Evolutionary conservation across 495 filamentous ascomycete species (phyloP).

Genomic region (Parathielavia appendiculata): DNA sequence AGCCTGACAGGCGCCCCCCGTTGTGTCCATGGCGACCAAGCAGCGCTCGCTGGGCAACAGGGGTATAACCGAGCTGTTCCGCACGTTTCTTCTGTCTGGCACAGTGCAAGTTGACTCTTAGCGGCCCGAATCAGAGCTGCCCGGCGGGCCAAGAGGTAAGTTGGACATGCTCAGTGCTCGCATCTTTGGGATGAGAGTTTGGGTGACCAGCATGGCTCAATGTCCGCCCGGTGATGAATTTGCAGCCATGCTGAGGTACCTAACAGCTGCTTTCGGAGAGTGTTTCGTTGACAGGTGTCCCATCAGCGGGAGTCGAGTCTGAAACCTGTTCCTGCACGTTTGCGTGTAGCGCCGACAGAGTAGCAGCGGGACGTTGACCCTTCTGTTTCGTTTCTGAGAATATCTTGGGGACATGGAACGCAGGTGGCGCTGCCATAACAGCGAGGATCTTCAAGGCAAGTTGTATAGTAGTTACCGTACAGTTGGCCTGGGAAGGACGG

Average conservation of each 20-base stretch:
- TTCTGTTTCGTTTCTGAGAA: neutral
- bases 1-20: neutral
- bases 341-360: neutral
- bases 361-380: neutral
- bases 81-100: neutral
- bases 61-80: neutral
- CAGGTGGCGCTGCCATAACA: too few species aligned
- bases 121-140: neutral
- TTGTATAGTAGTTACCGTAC: neutral
- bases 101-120: neutral
- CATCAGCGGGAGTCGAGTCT: neutral
- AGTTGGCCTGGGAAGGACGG: neutral
- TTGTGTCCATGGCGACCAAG: neutral
- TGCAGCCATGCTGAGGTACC: neutral
- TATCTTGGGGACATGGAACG: neutral
- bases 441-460: neutral
- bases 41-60: neutral
- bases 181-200: neutral
- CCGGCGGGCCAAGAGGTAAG: neutral
- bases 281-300: conserved; percentile 10
- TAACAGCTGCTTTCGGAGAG: neutral
- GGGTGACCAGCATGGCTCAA: neutral
- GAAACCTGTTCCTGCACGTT: neutral
- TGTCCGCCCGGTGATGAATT: neutral
- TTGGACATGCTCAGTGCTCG: neutral